These are phyloP conservation scores for Typha latifolia DNA, from an alignment of 176 grass and related monocot species.

Conservation along the genomic window DNA sequence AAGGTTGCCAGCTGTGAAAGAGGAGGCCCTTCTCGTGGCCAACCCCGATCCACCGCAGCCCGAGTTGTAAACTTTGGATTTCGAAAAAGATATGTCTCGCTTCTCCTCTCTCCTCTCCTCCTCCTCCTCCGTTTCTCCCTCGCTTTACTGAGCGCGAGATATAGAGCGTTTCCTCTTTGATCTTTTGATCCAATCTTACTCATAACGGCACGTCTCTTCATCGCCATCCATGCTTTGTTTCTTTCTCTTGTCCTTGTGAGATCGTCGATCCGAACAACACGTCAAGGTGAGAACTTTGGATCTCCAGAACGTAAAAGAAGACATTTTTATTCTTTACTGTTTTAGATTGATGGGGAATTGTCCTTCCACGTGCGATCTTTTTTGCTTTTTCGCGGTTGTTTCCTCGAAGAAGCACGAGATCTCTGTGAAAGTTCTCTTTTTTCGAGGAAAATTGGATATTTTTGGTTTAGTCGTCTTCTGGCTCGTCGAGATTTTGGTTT, in stretches of 20 bases:
- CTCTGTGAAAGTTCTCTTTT: not conserved
- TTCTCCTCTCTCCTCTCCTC: not conserved
- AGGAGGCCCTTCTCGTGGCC: not conserved
- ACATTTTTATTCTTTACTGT: not conserved
- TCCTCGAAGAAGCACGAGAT: not conserved
- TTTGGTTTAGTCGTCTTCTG: not conserved
- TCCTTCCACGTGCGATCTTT: not conserved
- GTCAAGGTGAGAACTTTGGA: not conserved
- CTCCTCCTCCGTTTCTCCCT: not conserved
- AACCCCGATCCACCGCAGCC: not conserved
- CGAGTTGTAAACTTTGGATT: not conserved
- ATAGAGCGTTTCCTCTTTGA: not conserved
- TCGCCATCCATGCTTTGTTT: not conserved
- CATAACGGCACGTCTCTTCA: too few relatives aligned
- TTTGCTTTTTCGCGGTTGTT: not conserved
- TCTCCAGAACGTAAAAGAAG: not conserved
- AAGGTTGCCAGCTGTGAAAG: not conserved
- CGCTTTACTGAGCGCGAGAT: not conserved
- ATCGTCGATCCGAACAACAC: not conserved
- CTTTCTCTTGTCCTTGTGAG: not conserved
- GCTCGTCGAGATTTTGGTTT: not conserved
- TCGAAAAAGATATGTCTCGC: constrained; percentile 17
- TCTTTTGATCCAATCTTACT: too few relatives aligned
- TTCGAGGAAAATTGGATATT: not conserved
- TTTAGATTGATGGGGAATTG: not conserved